Base-by-base conservation (phyloP, 2,329 filamentous ascomycete species). In the Tricladium varicosporioides region DNA sequence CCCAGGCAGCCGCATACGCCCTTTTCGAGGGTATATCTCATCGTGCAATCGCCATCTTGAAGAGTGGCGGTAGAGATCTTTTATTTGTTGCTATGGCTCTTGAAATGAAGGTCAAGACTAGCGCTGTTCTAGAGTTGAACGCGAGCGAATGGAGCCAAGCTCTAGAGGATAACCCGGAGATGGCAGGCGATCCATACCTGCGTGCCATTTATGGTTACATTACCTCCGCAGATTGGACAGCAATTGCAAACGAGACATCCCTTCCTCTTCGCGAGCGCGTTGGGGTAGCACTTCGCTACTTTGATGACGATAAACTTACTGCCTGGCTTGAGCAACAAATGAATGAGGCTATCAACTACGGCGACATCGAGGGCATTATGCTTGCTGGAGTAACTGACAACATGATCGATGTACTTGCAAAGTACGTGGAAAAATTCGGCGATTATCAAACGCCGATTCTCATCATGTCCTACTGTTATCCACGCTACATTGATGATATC, bases 371-470 rank as follows among this genome's bases (percentile, higher is more conserved):
- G 71, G 90, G 86, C 32, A 83, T 94, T 43, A 82, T 92, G 2
- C 80, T 95, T 11, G 90, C 89, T 0, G 91, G 91, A 40, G 86
- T 95, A 58, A 86, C 85, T 2, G 87, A 91, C 62, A 77, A 78
- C 53, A 79, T 87, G 51, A 85, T 92, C 57, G 87, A 92, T 68
- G 83, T 94, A 15, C 82, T 93, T 58, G 87, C 89, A 59, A 83
- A 84, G 51, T 91, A 92, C 71, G 81, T 94, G 47, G 80, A 86
- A 64, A 88, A 87, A 63, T 91, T 88, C 70, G 80, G 85, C 67
- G 90, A 93, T 70, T 80, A 90, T 19, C 91, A 95, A 73, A 92
- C 89, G 1, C 88, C 89, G 1, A 87, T 89, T 0, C 78, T 94
- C 1, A 82, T 91, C 58, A 82, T 89, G 56, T 87, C 87, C 11